Conservation (phyloP, 2,329 filamentous ascomycete genomes). For the Periconia macrospinosa region DNA sequence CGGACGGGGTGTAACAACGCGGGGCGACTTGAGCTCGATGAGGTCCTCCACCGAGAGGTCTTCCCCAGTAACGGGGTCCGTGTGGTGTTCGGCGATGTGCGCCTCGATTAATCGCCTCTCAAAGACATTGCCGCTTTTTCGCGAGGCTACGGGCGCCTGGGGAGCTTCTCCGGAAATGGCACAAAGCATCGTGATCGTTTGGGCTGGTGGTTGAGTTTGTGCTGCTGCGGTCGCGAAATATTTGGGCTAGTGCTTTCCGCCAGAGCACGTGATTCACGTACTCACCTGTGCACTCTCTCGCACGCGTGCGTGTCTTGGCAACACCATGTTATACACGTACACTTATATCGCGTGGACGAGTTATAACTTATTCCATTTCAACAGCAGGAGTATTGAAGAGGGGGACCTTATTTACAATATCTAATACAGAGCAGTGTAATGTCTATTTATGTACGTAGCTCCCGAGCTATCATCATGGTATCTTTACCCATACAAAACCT, state of each 20-base stretch:
- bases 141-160: constrained; percentile 90
- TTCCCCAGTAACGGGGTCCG: constrained; percentile 87
- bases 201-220: background rate
- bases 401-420: constrained; percentile 5
- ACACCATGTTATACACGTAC: background rate
- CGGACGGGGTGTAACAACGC: constrained; percentile 83
- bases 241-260: background rate
- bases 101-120: constrained; percentile 94
- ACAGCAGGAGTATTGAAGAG: too few relatives aligned
- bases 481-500: constrained; percentile 12
- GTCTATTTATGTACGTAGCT: constrained; percentile 3
- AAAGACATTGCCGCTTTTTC: constrained; percentile 91
- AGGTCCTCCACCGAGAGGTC: constrained; percentile 83
- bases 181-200: constrained; percentile 35
- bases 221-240: background rate
- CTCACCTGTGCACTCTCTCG: background rate
- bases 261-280: background rate
- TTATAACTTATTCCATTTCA: too few relatives aligned
- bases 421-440: constrained; percentile 11
- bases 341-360: too few relatives aligned
- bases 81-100: constrained; percentile 90
- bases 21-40: constrained; percentile 80
- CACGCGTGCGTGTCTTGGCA: background rate
- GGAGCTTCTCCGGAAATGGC: constrained; percentile 95
- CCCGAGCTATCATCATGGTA: constrained; percentile 10